Percentiles rank a stretch among this genome's conserved stretches.
Conservation (phyloP, 2,329 filamentous ascomycete genomes). For the Hymenoscyphus fructigenus region DNA sequence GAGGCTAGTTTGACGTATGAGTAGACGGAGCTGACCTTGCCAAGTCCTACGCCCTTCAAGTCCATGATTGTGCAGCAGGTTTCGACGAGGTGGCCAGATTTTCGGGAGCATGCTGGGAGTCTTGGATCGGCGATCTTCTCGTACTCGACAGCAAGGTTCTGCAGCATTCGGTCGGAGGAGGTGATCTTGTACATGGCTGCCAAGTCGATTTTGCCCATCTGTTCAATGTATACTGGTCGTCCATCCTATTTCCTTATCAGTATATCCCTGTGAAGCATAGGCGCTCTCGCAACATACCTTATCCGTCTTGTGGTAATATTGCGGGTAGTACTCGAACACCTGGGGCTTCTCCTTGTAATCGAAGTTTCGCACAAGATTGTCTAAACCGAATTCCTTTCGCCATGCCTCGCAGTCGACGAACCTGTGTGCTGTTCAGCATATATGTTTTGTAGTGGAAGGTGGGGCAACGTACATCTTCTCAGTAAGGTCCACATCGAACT, state of each 20-base stretch:
- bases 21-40: conserved; percentile 80
- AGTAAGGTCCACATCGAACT: conserved; percentile 82
- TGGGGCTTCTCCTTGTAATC: conserved; percentile 83
- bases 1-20: conserved; percentile 83
- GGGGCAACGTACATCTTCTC: conserved; percentile 76
- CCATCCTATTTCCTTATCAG: conserved; percentile 65
- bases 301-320: conserved; percentile 98
- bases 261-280: background rate
- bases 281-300: conserved; percentile 52
- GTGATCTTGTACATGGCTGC: conserved; percentile 91
- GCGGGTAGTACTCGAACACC: conserved; percentile 89
- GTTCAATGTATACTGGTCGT: conserved; percentile 94
- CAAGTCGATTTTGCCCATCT: conserved; percentile 90
- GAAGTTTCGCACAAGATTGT: conserved; percentile 77
- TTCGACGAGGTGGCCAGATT: conserved; percentile 84
- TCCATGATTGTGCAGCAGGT: conserved; percentile 99
- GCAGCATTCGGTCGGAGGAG: conserved; percentile 86
- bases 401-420: conserved; percentile 89
- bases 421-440: conserved; percentile 51
- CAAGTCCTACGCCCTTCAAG: conserved; percentile 87
- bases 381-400: conserved; percentile 82
- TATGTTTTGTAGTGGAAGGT: conserved; percentile 7
- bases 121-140: conserved; percentile 93
- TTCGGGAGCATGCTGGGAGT: conserved; percentile 92
- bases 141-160: conserved; percentile 96